Percentiles rank a stretch among this genome's conserved stretches.
Conservation (phyloP, 352 stramenopile species). For the Pythium graminicola region DNA sequence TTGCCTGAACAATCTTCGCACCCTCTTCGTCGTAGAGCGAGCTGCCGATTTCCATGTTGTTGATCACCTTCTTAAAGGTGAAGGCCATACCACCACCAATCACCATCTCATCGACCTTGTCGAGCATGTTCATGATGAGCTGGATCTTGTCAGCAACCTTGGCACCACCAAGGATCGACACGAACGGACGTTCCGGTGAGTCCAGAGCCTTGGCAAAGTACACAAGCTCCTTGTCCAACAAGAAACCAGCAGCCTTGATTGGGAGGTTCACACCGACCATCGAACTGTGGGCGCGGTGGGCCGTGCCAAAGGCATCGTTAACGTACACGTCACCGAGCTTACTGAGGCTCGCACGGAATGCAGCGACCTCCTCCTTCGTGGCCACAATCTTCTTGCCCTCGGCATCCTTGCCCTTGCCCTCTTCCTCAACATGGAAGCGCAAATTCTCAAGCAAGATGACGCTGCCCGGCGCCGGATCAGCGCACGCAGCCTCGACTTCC, state of each 20-base stretch:
- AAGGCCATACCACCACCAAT: slow-evolving; percentile 99
- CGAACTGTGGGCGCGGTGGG: slow-evolving; percentile 97
- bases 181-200: slow-evolving; percentile 93
- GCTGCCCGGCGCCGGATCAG: slow-evolving; percentile 52
- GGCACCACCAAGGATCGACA: slow-evolving; percentile 98
- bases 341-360: slow-evolving; percentile 90
- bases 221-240: slow-evolving; percentile 99
- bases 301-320: slow-evolving; percentile 99
- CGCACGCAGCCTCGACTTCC: slow-evolving; percentile 77
- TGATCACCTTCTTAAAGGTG: slow-evolving; percentile 99
- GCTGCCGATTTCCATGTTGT: slow-evolving; percentile 93
- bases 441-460: slow-evolving; percentile 99
- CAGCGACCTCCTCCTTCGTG: slow-evolving; percentile 90
- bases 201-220: slow-evolving; percentile 99
- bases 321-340: slow-evolving; percentile 97
- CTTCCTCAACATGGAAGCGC: slow-evolving; percentile 97
- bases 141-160: slow-evolving; percentile 99
- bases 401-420: slow-evolving; percentile 82
- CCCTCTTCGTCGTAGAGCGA: slow-evolving; percentile 90
- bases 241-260: slow-evolving; percentile 90
- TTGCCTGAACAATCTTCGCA: slow-evolving; percentile 79
- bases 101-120: slow-evolving; percentile 98
- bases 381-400: slow-evolving; percentile 81
- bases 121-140: slow-evolving; percentile 98
- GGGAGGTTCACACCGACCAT: slow-evolving; percentile 95